Evolutionary conservation across 495 filamentous ascomycete species (phyloP), one percentile per base, ranked within the genome.

Genomic region (Aspergillus sclerotiicarbonarius): DNA sequence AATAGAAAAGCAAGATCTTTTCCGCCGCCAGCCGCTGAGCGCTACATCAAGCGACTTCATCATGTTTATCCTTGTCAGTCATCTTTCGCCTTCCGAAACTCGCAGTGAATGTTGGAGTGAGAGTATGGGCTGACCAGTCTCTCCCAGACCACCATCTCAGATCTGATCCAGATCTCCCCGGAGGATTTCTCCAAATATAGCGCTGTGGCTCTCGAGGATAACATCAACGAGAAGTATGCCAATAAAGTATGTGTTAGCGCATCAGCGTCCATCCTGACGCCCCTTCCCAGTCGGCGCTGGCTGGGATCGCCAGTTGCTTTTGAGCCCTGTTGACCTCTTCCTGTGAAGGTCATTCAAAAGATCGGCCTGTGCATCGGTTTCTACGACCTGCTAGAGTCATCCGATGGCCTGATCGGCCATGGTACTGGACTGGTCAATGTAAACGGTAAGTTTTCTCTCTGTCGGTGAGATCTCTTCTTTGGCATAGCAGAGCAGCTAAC

Each of bases 201-300:
- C 63, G 76, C 78, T 6, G 81, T 87, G 33, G 90, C 90, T 2
- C 86, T 98, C 58, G 90, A 96, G 72, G 92, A 98, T 70, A 90
- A 89, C 60, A 92, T 98, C 75, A 96, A 98, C 64, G 82, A 84
- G 55, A 98, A 98, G 75, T 98, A 96, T 72, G 85, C 93, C 52
- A 95, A 98, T 77, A 93, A 91, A 72, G 89, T 91, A 51, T 56
- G 77, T 56, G 3, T 8, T 16, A 19, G 15, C 8, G 0, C 43
- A 1, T 53, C 19, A 44, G 6, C 6, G 15, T 19, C 29, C 25
- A 25, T 3, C 25, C 5, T 25, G 25, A 25, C 2, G 25, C 16
- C 12, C n/a, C 32, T 49, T 51, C n/a, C 32, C 16, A 25, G 30
- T 30, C 5, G 33, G 35, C 18, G 13, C 6, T 19, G 6, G 21